Conservation (phyloP, 306 rosid genomes). For the Crataegus laevigata region DNA sequence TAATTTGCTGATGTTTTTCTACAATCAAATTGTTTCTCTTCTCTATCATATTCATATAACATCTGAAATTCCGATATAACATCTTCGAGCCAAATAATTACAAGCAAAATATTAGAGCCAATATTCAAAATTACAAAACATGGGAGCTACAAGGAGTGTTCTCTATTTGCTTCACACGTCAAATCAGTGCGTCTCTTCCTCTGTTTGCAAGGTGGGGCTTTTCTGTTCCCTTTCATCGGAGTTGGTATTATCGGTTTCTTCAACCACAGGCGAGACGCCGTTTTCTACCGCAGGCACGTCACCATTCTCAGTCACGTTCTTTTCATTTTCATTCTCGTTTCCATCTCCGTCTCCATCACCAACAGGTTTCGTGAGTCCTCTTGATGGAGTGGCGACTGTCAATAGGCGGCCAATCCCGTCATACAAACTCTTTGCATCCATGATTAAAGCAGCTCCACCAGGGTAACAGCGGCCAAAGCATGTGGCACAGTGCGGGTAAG, state of each 20-base stretch:
- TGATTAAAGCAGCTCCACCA: conserved; percentile 59
- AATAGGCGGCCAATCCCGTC: conserved; percentile 67
- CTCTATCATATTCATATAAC: neutral
- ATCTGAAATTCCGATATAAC: neutral
- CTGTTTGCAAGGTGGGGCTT: conserved; percentile 26
- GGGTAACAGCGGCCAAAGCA: conserved; percentile 96
- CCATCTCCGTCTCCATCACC: conserved; percentile 41
- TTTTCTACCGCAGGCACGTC: conserved; percentile 47
- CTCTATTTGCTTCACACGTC: conserved; percentile 18
- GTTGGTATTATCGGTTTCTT: conserved; percentile 29
- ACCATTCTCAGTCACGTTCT: conserved; percentile 48
- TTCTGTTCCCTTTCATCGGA: conserved; percentile 28
- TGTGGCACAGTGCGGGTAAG: conserved; percentile 79
- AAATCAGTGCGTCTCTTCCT: conserved; percentile 23
- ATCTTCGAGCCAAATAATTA: conserved; percentile 4
- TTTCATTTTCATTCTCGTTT: conserved; percentile 22
- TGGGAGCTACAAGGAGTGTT: neutral
- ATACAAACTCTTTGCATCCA: conserved; percentile 65
- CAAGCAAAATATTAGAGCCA: neutral
- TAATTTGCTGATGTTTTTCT: neutral
- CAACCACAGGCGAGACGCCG: conserved; percentile 38
- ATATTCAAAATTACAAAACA: neutral
- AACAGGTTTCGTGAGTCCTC: conserved; percentile 60
- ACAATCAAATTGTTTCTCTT: conserved; percentile 1
- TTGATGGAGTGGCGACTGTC: conserved; percentile 55